Evolutionary conservation across 371 early-diverging fungal species (phyloP).

Genomic region (Mucor mucedo): DNA sequence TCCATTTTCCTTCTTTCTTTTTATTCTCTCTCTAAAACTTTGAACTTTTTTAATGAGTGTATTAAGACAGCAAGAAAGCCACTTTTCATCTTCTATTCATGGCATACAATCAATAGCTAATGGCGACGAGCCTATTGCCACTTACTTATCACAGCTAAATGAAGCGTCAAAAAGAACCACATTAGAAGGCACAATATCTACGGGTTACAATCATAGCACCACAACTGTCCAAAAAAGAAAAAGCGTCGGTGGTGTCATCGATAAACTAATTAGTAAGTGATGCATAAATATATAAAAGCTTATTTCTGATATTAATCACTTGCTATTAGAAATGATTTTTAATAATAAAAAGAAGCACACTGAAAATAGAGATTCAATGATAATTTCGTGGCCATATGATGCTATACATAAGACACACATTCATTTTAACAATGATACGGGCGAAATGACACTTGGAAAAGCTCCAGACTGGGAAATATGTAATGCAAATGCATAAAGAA

Average conservation of each 20-base stretch:
- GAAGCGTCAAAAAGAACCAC: conserved; percentile 4
- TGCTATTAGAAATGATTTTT: neutral
- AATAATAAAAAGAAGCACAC: conserved; percentile 1
- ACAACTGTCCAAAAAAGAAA: conserved; percentile 4
- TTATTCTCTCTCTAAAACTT: neutral
- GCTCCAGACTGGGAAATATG: conserved; percentile 22
- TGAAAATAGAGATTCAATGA: conserved; percentile 12
- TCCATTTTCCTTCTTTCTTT: neutral
- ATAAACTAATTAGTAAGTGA: conserved; percentile 9
- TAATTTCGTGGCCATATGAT: conserved; percentile 33
- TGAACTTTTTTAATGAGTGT: conserved; percentile 3
- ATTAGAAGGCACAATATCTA: neutral
- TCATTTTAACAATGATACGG: conserved; percentile 22
- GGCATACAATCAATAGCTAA: conserved; percentile 2
- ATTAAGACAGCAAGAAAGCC: neutral
- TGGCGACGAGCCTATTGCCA: conserved; percentile 20
- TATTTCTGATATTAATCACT: no score
- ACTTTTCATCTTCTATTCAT: conserved; percentile 7
- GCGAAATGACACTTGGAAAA: conserved; percentile 26
- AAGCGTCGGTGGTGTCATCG: conserved; percentile 9
- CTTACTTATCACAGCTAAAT: conserved; percentile 15
- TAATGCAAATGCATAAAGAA: conserved; percentile 3
- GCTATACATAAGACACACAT: conserved; percentile 35
- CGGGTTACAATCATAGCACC: neutral
- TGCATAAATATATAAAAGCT: neutral